Evolutionary conservation across 2,329 filamentous ascomycete genomes (phyloP), one percentile per base, ranked within the genome.

Genomic region (Colletotrichum siamense): DNA sequence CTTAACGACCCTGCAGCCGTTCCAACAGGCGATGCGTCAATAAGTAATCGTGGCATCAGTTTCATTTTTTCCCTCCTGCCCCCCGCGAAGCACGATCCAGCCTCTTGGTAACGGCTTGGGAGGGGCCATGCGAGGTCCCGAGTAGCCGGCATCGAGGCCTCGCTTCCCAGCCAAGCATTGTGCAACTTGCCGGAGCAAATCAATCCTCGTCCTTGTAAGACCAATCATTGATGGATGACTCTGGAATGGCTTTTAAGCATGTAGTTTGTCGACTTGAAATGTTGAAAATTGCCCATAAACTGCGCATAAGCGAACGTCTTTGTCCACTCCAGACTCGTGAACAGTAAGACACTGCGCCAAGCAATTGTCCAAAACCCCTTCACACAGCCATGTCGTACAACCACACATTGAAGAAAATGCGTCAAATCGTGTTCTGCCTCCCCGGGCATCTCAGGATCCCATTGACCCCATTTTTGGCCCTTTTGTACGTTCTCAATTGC

Each of bases 401-500:
- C 44, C 69, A 36, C 26, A 26, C 26, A 12, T 10, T 36, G 9
- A 28, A 22, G 34, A 68, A 65, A 76, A 61, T 44, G 28, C 28
- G 18, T 15, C 70, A 34, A 69, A 61, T 52, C 30, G 65, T 12
- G 22, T 62, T 12, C 8, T 12, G 16, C 16, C 64, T 26, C 26
- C n/a, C 26, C 15, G 7, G 6, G 12, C 6, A n/a, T n/a, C 24
- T 61, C 22, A n/a, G 5, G 5, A 30, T n/a, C 18, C 34, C 26
- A 10, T 12, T 22, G 6, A 34, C 12, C 49, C 26, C 8, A 39
- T 26, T 61, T 49, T 59, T 28, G 16, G 10, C 16, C 15, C 13
- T 59, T 65, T 74, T n/a, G 36, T 28, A 64, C 59, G 61, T 65
- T 69, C 64, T 65, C 44, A 76, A 69, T 69, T 69, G 70, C 59